phyloP scores from a whole-genome alignment of 345 rosid genomes.

The Arabidopsis suecica region DNA sequence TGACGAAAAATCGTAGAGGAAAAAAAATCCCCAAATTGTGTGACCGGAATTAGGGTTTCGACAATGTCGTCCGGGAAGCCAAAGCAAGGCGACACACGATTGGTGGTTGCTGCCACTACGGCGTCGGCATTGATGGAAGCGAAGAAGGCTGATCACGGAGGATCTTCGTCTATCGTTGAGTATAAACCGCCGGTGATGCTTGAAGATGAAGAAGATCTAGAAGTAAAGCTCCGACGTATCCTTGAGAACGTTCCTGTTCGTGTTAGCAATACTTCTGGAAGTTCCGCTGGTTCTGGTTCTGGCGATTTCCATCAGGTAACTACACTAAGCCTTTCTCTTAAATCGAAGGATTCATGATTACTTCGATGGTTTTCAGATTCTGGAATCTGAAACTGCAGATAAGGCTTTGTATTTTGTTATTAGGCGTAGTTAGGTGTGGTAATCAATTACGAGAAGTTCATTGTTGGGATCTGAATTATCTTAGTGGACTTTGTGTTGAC shows the following conservation, averaged over 20 bases:
- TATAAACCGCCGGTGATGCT: constrained; percentile 70
- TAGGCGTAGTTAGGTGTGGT: background rate
- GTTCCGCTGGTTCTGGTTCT: constrained; percentile 98
- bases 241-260: constrained; percentile 95
- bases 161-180: constrained; percentile 74
- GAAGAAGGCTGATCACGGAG: constrained; percentile 44
- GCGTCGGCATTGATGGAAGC: constrained; percentile 50
- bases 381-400: background rate
- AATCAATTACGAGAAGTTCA: background rate
- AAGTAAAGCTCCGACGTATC: constrained; percentile 88
- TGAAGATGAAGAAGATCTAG: constrained; percentile 93
- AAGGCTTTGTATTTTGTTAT: background rate
- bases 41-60: constrained; percentile 48
- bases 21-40: constrained; percentile 30
- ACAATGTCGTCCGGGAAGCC: constrained; percentile 65
- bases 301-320: constrained; percentile 96
- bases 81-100: constrained; percentile 56
- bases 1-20: background rate
- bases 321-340: background rate
- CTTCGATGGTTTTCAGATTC: background rate
- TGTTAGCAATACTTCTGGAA: constrained; percentile 92
- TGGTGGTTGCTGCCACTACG: constrained; percentile 50
- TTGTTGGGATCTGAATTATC: background rate
- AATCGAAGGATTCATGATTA: background rate
- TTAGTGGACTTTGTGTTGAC: background rate